Conservation (phyloP, 2,329 filamentous ascomycete genomes). For the Aspergillus luchuensis region DNA sequence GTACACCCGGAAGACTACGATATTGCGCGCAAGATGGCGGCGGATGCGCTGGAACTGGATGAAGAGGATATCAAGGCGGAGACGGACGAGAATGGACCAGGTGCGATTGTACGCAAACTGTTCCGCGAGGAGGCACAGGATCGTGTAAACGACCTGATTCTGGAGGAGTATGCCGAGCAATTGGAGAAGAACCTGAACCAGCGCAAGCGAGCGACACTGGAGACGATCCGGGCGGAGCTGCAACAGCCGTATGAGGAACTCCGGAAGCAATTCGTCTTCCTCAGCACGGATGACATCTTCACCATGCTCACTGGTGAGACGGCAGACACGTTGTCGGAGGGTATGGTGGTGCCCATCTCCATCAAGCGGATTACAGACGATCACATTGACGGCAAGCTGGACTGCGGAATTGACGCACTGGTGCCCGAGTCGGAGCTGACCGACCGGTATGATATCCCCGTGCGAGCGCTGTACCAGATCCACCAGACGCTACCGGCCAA, state of each 20-base stretch:
- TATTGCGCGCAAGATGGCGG: conserved; percentile 95
- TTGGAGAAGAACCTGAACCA: conserved; percentile 91
- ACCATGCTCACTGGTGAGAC: conserved; percentile 97
- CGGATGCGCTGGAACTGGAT: conserved; percentile 91
- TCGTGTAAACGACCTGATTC: conserved; percentile 90
- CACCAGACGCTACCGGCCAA: conserved; percentile 89
- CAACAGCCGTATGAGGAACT: conserved; percentile 94
- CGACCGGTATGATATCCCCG: conserved; percentile 65
- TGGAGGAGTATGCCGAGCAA: conserved; percentile 97
- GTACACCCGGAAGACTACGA: conserved; percentile 99
- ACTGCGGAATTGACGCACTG: conserved; percentile 90
- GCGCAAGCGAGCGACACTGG: conserved; percentile 90
- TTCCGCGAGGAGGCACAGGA: conserved; percentile 92
- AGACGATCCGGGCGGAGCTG: conserved; percentile 92
- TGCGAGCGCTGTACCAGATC: conserved; percentile 71
- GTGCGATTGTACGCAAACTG: conserved; percentile 91
- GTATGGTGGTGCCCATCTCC: conserved; percentile 90
- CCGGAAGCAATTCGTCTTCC: conserved; percentile 71
- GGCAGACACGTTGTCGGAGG: conserved; percentile 74
- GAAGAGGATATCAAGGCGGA: conserved; percentile 98
- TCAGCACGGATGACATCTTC: conserved; percentile 79
- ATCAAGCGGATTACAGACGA: conserved; percentile 88
- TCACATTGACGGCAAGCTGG: conserved; percentile 89
- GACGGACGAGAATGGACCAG: conserved; percentile 83
- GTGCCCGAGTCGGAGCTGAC: conserved; percentile 82